Evolutionary conservation across 139 green algal genomes (phyloP), one percentile per base, ranked within the genome.

Genomic region (Tetraselmis striata): DNA sequence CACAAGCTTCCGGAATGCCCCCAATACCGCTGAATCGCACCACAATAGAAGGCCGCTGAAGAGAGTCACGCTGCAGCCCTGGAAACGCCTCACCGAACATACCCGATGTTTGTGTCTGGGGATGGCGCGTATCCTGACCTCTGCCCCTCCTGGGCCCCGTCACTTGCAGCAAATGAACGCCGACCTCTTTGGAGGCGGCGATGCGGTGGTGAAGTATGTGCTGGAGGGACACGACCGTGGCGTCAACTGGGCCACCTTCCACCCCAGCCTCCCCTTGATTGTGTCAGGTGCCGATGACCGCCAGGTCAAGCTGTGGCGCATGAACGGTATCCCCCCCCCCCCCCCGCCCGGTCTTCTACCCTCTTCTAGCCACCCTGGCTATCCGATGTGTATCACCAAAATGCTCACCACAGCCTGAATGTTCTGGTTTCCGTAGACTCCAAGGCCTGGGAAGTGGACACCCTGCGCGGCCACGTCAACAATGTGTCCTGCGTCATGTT

Each of bases 381-480:
- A n/a, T n/a, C n/a, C n/a, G n/a, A n/a, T n/a, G n/a, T n/a, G n/a
- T n/a, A n/a, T n/a, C n/a, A n/a, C n/a, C n/a, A n/a, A n/a, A n/a
- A n/a, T n/a, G n/a, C n/a, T n/a, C n/a, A n/a, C n/a, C n/a, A n/a
- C n/a, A n/a, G n/a, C n/a, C n/a, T n/a, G n/a, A n/a, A n/a, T n/a
- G n/a, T n/a, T n/a, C n/a, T n/a, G n/a, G 24, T 22, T 28, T 22
- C 1, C 85, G 76, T 88, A 95, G 96, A 99, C 87, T 98, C 91
- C 84, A 99, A 99, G 90, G 97, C 97, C 1, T 99, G 97, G 97
- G 97, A 99, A 91, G 97, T 99, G 81, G 97, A 99, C 90, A 99
- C 97, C 0, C 88, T 99, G 85, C 90, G 97, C 0, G 97, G 97
- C n/a, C 97, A 99, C 90, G 95, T 98, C 75, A 99, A 99, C 95